Percentiles rank a stretch among this genome's conserved stretches.
Conservation (phyloP, 2,329 filamentous ascomycete species). For the Trichophyton simii region DNA sequence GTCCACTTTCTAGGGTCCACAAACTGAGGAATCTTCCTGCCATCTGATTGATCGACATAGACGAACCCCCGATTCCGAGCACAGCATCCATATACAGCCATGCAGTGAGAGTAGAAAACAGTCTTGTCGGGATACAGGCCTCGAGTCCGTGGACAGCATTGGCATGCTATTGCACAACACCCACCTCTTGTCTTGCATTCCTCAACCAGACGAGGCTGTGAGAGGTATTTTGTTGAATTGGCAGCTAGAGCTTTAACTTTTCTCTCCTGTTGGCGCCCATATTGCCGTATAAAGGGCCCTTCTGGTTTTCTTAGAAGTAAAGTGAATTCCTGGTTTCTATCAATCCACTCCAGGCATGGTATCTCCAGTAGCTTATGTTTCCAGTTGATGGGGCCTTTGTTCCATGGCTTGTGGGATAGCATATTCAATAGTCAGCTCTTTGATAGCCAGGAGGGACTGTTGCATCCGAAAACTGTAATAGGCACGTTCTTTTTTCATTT, state of each 20-base stretch:
- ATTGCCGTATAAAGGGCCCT: too few species aligned
- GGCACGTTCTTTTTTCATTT: background rate
- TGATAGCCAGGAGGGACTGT: background rate
- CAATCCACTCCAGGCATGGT: too few species aligned
- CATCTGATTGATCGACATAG: background rate
- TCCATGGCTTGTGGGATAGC: background rate
- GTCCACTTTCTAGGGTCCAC: background rate
- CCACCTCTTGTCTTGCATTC: background rate
- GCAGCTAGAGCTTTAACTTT: background rate
- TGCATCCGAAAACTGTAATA: background rate
- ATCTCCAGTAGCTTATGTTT: background rate
- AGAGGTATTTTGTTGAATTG: too few species aligned
- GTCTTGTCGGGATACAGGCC: background rate
- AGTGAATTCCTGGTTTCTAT: too few species aligned
- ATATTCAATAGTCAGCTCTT: background rate
- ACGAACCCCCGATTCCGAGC: background rate
- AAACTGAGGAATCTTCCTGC: background rate
- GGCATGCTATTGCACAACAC: slow-evolving; percentile 3
- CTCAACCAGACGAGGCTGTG: too few species aligned
- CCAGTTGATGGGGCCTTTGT: background rate
- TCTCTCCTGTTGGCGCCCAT: background rate
- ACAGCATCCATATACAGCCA: background rate
- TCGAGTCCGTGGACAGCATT: background rate
- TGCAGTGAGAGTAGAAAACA: slow-evolving; percentile 6
- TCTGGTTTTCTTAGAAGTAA: too few species aligned